Base-by-base conservation (phyloP, 768 basidiomycete genomes). In the Suillus plorans region DNA sequence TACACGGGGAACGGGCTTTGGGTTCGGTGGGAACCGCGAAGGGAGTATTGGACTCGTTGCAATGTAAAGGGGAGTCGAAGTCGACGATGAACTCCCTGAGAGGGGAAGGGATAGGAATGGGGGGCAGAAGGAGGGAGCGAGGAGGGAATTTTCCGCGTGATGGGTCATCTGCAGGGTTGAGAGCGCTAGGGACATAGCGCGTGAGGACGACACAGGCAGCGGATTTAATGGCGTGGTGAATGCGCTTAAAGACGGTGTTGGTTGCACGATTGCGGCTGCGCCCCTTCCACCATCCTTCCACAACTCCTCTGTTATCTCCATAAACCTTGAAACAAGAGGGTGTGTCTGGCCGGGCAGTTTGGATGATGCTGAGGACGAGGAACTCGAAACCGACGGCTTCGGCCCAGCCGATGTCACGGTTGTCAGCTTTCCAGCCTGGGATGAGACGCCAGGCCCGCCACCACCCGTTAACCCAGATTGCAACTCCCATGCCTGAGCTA, bases 41-140 rank as follows among this genome's bases (percentile, higher is more conserved):
- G 28, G 28, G 3, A 28, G 28, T 3, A 0, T 28, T 3, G 28
- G 28, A 2, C 28, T 28, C 28, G 3, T 28, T 28, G 28, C 28
- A 3, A 28, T 31, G 64, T 59, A 12, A 53, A 28, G 55, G 18
- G 13, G 6, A 5, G 49, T 36, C 28, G 28, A 25, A 18, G 36
- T 61, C 12, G 42, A 37, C 5, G 58, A 50, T 0, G 45, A 36
- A 45, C 3, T 42, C 14, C 8, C 25, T 0, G 57, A 72, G 47
- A 8, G 64, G 42, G 12, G 44, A 16, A n/a, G 65, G 69, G 34
- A 69, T 64, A 28, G 41, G 20, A 41, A 71, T 68, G 28, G 25
- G 37, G 9, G 70, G 70, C n/a, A 71, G 63, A 20, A 66, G 61
- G 28, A 64, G 63, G 63, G 25, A 42, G 1, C 0, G 0, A 5